Conservation (phyloP, 2,329 filamentous ascomycete genomes). For the Leptographium flavum region DNA sequence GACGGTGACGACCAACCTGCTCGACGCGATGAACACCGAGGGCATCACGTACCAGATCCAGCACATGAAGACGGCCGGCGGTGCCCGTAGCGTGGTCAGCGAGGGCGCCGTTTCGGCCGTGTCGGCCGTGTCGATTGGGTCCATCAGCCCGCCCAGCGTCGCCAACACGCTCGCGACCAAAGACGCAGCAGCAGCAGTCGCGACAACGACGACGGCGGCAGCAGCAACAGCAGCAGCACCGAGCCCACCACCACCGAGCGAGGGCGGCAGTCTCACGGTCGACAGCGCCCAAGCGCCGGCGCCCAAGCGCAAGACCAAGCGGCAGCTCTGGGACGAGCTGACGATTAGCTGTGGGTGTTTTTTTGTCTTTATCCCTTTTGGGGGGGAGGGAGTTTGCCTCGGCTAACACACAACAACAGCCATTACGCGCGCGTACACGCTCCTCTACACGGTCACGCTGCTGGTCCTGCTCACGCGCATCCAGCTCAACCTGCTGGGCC, state of each 20-base stretch:
- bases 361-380: background rate
- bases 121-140: too few relatives aligned
- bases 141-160: conserved; percentile 42
- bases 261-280: conserved; percentile 72
- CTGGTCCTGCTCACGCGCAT: conserved; percentile 86
- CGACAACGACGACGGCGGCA: too few relatives aligned
- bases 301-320: conserved; percentile 54
- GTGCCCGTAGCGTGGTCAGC: conserved; percentile 25
- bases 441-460: conserved; percentile 81
- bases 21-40: conserved; percentile 81
- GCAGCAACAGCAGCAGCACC: conserved; percentile 67
- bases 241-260: conserved; percentile 54
- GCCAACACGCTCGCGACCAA: conserved; percentile 63
- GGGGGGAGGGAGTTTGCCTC: too few relatives aligned
- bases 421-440: conserved; percentile 77
- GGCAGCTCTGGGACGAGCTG: conserved; percentile 92
- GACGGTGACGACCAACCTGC: conserved; percentile 77
- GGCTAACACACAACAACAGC: conserved; percentile 37
- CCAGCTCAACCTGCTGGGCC: conserved; percentile 91
- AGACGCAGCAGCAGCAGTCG: too few relatives aligned
- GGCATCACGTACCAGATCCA: conserved; percentile 87
- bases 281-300: conserved; percentile 15
- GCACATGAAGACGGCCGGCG: conserved; percentile 57
- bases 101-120: too few relatives aligned
- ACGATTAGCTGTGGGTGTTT: conserved; percentile 71